These are phyloP conservation scores for Suillus cothurnatus DNA, from an alignment of 768 basidiomycete species.

Conservation along the genomic window DNA sequence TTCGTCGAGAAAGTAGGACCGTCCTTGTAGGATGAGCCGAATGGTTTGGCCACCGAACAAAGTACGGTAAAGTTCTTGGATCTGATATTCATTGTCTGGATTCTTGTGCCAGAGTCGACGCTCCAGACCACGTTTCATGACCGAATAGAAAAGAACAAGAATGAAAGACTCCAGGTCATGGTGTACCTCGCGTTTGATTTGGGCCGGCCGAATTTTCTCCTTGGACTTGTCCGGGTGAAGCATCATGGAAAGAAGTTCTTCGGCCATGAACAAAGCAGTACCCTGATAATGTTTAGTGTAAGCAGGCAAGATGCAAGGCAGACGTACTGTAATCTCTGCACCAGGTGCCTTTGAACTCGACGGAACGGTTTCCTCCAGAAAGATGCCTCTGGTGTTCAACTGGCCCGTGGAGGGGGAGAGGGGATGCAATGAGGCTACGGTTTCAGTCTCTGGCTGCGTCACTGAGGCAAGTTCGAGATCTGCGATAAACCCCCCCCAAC, in stretches of 20 bases:
- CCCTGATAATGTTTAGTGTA: not conserved
- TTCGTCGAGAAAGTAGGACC: not conserved
- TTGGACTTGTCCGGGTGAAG: not conserved
- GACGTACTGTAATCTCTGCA: not conserved
- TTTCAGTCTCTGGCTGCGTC: not conserved
- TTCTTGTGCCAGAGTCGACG: too few relatives aligned
- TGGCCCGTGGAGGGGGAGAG: not conserved
- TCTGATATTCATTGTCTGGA: too few relatives aligned
- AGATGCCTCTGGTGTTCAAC: not conserved
- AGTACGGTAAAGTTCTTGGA: too few relatives aligned
- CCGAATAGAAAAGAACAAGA: too few relatives aligned
- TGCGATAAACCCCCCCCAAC: not conserved
- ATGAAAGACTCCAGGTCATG: too few relatives aligned
- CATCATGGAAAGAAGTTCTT: not conserved
- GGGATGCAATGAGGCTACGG: too few relatives aligned
- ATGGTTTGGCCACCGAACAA: not conserved
- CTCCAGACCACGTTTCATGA: too few relatives aligned
- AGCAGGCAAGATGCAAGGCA: not conserved
- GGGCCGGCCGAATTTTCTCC: not conserved
- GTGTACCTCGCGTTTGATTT: not conserved
- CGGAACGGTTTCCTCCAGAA: not conserved
- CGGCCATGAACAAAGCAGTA: not conserved
- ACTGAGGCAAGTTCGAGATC: not conserved
- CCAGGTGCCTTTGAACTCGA: not conserved
- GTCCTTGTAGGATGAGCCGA: not conserved